A percentile compares a stretch with the other conserved stretches of the same genome.
Evolutionary conservation across 257 asterid species (phyloP).

Genomic region (Nicotiana tomentosiformis): DNA sequence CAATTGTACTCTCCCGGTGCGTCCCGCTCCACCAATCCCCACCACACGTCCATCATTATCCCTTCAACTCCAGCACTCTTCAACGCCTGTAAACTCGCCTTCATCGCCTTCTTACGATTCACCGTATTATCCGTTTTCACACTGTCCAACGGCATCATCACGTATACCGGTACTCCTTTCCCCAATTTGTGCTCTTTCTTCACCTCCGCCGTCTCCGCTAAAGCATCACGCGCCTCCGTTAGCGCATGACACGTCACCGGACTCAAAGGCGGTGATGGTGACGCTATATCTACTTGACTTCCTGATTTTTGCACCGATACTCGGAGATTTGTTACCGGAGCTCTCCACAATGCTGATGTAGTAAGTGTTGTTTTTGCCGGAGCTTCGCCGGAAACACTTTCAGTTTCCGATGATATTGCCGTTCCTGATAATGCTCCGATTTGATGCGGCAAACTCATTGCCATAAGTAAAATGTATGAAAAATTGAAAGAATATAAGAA

Average conservation of each 20-base stretch:
- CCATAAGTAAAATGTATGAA: conserved; percentile 32
- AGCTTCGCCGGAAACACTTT: conserved; percentile 23
- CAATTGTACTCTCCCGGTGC: conserved; percentile 73
- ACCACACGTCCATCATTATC: conserved; percentile 99
- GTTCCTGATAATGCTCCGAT: conserved; percentile 68
- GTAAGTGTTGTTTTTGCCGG: conserved; percentile 29
- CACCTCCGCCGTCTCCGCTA: background rate
- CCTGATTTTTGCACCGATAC: conserved; percentile 38
- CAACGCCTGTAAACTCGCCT: conserved; percentile 90
- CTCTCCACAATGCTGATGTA: conserved; percentile 53
- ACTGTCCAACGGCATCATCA: conserved; percentile 98
- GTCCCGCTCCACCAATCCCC: conserved; percentile 91
- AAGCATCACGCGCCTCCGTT: conserved; percentile 20
- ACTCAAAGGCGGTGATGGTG: conserved; percentile 80
- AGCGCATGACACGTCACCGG: conserved; percentile 77
- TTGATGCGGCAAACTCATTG: conserved; percentile 83
- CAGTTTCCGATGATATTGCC: conserved; percentile 34
- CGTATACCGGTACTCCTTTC: conserved; percentile 83
- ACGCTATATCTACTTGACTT: conserved; percentile 39
- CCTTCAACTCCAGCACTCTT: conserved; percentile 95
- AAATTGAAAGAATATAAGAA: no score
- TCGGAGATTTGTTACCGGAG: conserved; percentile 42
- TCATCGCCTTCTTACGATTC: conserved; percentile 91
- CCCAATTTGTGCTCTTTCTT: conserved; percentile 19
- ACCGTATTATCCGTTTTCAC: conserved; percentile 78